Percentiles rank a stretch among this genome's conserved stretches.
phyloP scores from a whole-genome alignment of 495 filamentous ascomycete genomes.

The Neurospora sp. region DNA sequence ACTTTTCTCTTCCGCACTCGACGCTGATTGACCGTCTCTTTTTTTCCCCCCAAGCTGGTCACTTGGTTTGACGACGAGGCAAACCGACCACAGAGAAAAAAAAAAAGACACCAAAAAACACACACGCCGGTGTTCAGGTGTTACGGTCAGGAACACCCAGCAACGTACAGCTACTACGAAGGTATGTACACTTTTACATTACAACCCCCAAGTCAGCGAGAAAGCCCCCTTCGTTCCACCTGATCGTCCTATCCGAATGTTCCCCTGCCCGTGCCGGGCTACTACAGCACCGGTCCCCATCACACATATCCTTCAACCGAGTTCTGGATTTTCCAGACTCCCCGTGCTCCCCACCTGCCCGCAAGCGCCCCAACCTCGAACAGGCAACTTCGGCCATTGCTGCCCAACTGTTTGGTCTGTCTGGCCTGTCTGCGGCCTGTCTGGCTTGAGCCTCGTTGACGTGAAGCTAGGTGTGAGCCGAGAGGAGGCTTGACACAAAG shows the following conservation, averaged over 20 bases:
- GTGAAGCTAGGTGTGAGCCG: slow-evolving; percentile 6
- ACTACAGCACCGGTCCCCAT: slow-evolving; percentile 11
- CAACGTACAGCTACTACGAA: background rate
- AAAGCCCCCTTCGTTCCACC: background rate
- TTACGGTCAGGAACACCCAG: background rate
- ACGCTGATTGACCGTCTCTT: background rate
- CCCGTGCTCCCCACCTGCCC: slow-evolving; percentile 13
- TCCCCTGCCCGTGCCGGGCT: slow-evolving; percentile 3
- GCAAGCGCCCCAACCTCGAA: slow-evolving; percentile 4
- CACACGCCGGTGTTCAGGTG: background rate
- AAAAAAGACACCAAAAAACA: background rate
- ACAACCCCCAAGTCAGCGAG: background rate
- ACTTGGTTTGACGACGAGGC: background rate
- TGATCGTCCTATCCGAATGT: slow-evolving; percentile 1
- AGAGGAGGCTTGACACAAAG: background rate
- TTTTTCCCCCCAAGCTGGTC: background rate
- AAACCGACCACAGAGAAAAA: background rate
- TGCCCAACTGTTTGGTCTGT: slow-evolving; percentile 19
- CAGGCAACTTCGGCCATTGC: slow-evolving; percentile 15
- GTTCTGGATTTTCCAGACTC: slow-evolving; percentile 7
- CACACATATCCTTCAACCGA: slow-evolving; percentile 14
- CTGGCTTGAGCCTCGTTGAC: slow-evolving; percentile 4
- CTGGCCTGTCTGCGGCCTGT: slow-evolving; percentile 5
- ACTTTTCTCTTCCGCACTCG: background rate
- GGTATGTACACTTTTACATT: background rate